These are phyloP conservation scores for Penicillium canescens DNA, from an alignment of 495 filamentous ascomycete genomes.

Conservation along the genomic window DNA sequence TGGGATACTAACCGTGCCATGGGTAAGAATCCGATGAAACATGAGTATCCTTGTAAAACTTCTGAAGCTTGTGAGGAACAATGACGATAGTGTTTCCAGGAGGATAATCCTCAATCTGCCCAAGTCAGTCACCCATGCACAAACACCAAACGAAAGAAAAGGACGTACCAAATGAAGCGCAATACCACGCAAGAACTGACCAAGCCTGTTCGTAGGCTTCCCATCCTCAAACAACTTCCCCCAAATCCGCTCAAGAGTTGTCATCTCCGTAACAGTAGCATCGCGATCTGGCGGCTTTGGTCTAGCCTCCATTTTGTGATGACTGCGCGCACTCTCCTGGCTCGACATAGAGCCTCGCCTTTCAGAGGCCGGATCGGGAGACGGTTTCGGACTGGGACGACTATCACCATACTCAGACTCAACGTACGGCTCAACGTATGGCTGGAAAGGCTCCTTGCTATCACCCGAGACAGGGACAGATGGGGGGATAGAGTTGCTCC, in stretches of 20 bases:
- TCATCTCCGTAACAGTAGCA: constrained; percentile 52
- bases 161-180: constrained; percentile 73
- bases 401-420: constrained; percentile 25
- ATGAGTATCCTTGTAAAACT: constrained; percentile 70
- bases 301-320: constrained; percentile 31
- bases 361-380: constrained; percentile 20
- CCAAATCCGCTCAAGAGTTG: constrained; percentile 72
- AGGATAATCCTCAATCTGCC: constrained; percentile 73
- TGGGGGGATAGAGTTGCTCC: constrained; percentile 21
- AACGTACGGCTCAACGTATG: constrained; percentile 46
- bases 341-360: constrained; percentile 33
- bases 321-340: constrained; percentile 33
- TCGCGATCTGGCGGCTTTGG: constrained; percentile 46
- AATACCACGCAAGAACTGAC: constrained; percentile 72
- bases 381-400: constrained; percentile 26
- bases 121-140: constrained; percentile 20
- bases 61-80: constrained; percentile 74
- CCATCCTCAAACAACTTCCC: constrained; percentile 73
- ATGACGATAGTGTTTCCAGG: constrained; percentile 78
- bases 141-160: background rate
- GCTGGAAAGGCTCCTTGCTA: constrained; percentile 38
- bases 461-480: constrained; percentile 20
- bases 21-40: constrained; percentile 65
- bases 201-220: constrained; percentile 64
- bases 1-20: constrained; percentile 54